Evolutionary conservation across 176 grass and related monocot genomes (phyloP).

Genomic region (Tillandsia leiboldiana): DNA sequence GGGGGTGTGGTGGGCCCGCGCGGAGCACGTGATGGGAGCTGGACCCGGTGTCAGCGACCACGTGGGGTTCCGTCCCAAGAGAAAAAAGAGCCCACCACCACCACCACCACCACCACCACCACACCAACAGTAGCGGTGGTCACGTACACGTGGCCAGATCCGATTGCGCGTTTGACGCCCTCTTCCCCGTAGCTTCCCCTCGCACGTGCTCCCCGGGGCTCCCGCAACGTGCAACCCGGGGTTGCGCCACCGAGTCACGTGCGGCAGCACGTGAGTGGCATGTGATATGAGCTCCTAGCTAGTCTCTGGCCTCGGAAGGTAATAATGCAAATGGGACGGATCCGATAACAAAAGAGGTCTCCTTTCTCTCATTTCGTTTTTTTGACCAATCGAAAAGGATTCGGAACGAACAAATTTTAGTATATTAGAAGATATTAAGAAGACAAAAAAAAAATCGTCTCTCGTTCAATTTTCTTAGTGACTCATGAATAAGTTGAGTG

Average conservation of each 20-base stretch:
- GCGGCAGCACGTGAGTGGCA: background rate
- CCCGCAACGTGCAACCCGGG: background rate
- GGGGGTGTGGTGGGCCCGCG: background rate
- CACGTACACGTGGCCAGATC: conserved; percentile 26
- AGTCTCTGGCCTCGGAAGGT: too few relatives aligned
- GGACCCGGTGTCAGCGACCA: background rate
- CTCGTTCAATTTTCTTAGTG: too few relatives aligned
- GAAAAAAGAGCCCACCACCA: too few relatives aligned
- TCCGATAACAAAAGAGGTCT: too few relatives aligned
- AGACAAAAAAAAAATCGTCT: too few relatives aligned
- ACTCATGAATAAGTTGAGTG: too few relatives aligned
- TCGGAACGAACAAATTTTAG: too few relatives aligned
- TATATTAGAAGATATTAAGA: too few relatives aligned
- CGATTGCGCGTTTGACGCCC: conserved; percentile 5
- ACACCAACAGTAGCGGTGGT: conserved; percentile 9
- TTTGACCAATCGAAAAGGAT: too few relatives aligned
- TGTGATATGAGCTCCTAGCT: background rate
- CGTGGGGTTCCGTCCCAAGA: background rate
- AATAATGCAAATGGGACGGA: too few relatives aligned
- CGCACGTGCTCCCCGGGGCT: conserved; percentile 9
- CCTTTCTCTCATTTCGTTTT: too few relatives aligned
- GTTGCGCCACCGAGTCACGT: background rate
- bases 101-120: too few relatives aligned
- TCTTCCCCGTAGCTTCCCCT: conserved; percentile 17
- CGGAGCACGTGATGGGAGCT: conserved; percentile 15